Evolutionary conservation across 2,329 filamentous ascomycete species (phyloP).

Genomic region (Apiospora phragmitis): DNA sequence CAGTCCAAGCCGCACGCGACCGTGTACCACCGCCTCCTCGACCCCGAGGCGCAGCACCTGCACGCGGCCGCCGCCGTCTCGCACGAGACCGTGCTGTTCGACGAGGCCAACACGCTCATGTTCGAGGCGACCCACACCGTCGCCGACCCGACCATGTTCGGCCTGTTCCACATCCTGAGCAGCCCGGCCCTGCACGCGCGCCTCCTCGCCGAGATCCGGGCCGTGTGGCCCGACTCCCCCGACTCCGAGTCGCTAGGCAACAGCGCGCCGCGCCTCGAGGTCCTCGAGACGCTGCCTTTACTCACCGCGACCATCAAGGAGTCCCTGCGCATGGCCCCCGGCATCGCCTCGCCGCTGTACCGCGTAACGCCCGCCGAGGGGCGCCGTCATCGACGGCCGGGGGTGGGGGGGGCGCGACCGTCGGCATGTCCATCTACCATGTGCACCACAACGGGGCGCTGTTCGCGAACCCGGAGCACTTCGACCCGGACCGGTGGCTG

Average conservation of each 20-base stretch:
- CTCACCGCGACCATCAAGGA: conserved; percentile 14
- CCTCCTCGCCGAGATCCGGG: conserved; percentile 3
- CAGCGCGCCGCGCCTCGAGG: conserved; percentile 2
- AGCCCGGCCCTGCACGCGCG: not conserved
- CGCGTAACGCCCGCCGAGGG: not conserved
- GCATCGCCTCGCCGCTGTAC: conserved; percentile 9
- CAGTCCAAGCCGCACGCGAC: conserved; percentile 19
- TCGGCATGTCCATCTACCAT: conserved; percentile 13
- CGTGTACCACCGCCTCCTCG: conserved; percentile 19
- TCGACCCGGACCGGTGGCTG: conserved; percentile 13
- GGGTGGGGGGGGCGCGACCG: conserved; percentile 8
- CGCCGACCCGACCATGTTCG: conserved; percentile 10
- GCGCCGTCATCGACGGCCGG: conserved; percentile 5
- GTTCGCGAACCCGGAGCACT: conserved; percentile 9
- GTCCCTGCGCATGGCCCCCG: conserved; percentile 9
- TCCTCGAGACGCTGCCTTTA: conserved; percentile 11
- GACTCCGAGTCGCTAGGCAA: not conserved
- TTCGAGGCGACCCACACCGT: conserved; percentile 11
- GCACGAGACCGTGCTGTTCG: conserved; percentile 22
- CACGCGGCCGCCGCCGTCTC: conserved; percentile 30
- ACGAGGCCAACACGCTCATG: conserved; percentile 13
- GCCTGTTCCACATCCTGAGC: conserved; percentile 8
- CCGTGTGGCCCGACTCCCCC: not conserved
- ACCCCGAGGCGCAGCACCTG: conserved; percentile 20
- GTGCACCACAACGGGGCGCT: conserved; percentile 4